Evolutionary conservation across 2,329 filamentous ascomycete genomes (phyloP).

Genomic region (Cadophora malorum): DNA sequence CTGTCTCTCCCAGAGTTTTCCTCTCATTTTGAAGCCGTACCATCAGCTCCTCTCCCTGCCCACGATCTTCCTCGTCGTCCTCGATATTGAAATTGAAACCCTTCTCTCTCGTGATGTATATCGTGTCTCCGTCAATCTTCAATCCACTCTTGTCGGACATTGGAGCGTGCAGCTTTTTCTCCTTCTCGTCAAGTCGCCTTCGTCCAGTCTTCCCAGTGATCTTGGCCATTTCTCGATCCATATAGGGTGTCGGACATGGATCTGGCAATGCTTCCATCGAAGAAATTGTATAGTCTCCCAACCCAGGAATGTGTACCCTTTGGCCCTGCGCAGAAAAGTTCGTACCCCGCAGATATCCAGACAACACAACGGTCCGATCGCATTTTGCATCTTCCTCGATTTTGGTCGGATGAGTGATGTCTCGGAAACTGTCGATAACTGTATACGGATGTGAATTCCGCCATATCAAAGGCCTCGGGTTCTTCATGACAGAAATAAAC

Average conservation of each 20-base stretch:
- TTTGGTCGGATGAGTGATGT: conserved; percentile 90
- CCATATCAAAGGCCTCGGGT: conserved; percentile 94
- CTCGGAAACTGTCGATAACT: conserved; percentile 90
- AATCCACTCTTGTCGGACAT: conserved; percentile 98
- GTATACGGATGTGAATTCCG: conserved; percentile 95
- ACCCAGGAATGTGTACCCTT: conserved; percentile 87
- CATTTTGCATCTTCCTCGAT: conserved; percentile 89
- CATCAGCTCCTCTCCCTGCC: conserved; percentile 95
- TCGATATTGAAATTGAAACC: conserved; percentile 79
- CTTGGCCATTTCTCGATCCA: conserved; percentile 87
- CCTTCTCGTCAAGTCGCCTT: conserved; percentile 89
- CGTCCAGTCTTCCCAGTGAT: conserved; percentile 81
- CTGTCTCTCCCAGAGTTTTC: conserved; percentile 80
- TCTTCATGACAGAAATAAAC: conserved; percentile 99
- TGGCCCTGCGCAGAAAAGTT: conserved; percentile 90
- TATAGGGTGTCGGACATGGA: conserved; percentile 91
- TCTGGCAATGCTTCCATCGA: conserved; percentile 89
- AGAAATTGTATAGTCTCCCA: conserved; percentile 86
- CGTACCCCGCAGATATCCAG: conserved; percentile 91
- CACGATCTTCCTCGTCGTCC: conserved; percentile 70
- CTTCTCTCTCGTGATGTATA: conserved; percentile 80
- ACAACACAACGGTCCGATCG: conserved; percentile 88
- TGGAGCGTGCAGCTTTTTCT: conserved; percentile 93
- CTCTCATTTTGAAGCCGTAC: conserved; percentile 86
- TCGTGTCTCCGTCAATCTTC: conserved; percentile 94